Evolutionary conservation across 148 eudicot species (phyloP).

Genomic region (Cornus controversa): DNA sequence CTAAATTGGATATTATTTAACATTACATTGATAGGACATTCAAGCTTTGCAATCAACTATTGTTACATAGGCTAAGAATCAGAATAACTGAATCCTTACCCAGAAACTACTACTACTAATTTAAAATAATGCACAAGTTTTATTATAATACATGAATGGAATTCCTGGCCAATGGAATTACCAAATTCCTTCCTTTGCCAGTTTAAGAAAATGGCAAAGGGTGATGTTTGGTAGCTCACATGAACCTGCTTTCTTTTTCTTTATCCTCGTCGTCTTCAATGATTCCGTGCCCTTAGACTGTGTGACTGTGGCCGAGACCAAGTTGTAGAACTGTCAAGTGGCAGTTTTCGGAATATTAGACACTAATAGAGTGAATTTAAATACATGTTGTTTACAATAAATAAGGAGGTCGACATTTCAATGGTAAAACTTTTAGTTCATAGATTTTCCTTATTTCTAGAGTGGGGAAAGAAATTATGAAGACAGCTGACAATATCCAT

Average conservation of each 20-base stretch:
- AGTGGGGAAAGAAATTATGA: background rate
- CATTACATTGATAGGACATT: background rate
- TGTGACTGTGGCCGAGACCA: slow-evolving; percentile 56
- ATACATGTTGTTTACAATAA: background rate
- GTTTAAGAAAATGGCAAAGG: slow-evolving; percentile 68
- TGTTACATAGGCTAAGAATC: background rate
- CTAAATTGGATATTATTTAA: too few relatives aligned
- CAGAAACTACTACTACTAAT: background rate
- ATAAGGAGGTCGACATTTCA: too few relatives aligned
- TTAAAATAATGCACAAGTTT: background rate
- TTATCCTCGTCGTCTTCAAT: slow-evolving; percentile 65
- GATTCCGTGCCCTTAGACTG: slow-evolving; percentile 35
- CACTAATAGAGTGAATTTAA: background rate
- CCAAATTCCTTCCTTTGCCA: slow-evolving; percentile 87
- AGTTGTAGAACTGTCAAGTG: slow-evolving; percentile 67
- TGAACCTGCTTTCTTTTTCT: slow-evolving; percentile 54
- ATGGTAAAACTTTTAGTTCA: background rate
- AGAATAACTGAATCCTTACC: background rate
- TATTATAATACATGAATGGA: background rate
- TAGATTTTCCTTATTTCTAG: background rate
- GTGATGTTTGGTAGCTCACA: slow-evolving; percentile 63
- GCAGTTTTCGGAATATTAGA: background rate
- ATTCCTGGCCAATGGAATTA: slow-evolving; percentile 20
- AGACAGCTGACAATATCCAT: too few relatives aligned
- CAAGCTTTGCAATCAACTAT: background rate